Percentiles rank a stretch among this genome's conserved stretches.
Conservation (phyloP, 2,329 filamentous ascomycete genomes). For the Venturia nashicola region DNA sequence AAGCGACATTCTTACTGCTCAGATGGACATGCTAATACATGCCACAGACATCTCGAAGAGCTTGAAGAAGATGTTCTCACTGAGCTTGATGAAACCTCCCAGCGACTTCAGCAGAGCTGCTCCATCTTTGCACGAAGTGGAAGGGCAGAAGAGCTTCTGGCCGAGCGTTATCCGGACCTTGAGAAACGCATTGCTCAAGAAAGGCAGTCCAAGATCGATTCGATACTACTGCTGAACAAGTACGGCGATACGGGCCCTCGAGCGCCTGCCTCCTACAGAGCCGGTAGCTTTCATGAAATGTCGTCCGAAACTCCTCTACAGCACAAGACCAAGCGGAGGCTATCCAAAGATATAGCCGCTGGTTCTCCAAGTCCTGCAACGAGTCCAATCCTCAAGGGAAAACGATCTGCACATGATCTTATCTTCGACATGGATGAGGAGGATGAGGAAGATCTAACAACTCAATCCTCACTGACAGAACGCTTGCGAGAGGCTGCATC, state of each 20-base stretch:
- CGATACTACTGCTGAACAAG: constrained; percentile 57
- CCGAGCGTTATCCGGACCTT: constrained; percentile 52
- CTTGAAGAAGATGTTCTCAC: constrained; percentile 72
- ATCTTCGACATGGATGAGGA: constrained; percentile 96
- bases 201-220: constrained; percentile 56
- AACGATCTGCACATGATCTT: constrained; percentile 58
- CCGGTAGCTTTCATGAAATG: constrained; percentile 54
- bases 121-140: constrained; percentile 69
- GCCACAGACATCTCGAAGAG: constrained; percentile 56
- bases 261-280: constrained; percentile 46
- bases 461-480: neutral
- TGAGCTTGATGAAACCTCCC: constrained; percentile 70
- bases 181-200: constrained; percentile 56
- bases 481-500: constrained; percentile 3
- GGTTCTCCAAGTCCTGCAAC: constrained; percentile 46
- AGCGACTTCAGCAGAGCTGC: constrained; percentile 57
- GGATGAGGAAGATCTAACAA: constrained; percentile 20
- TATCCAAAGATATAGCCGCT: constrained; percentile 30
- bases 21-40: neutral
- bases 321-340: constrained; percentile 25
- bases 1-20: neutral
- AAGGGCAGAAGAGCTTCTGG: constrained; percentile 52
- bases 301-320: constrained; percentile 33
- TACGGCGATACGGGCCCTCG: constrained; percentile 55
- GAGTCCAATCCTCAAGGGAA: constrained; percentile 57